Percentiles rank a stretch among this genome's conserved stretches.
These are phyloP conservation scores for Blastocystis hominis DNA, from an alignment of 352 stramenopile species.

Conservation along the genomic window DNA sequence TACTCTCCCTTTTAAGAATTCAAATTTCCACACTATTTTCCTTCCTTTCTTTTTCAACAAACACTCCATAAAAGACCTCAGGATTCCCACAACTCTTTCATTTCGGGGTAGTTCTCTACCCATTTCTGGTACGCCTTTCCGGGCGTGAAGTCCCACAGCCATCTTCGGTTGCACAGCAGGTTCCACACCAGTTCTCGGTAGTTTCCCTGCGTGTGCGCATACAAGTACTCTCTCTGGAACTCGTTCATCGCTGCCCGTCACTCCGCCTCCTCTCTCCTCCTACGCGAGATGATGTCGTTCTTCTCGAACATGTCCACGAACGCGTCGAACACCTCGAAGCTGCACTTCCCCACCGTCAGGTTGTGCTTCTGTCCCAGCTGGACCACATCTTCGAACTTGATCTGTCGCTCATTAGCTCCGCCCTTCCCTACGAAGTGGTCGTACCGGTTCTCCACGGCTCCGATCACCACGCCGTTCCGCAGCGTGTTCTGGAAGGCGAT, in stretches of 20 bases:
- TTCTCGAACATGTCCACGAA: slow-evolving; percentile 41
- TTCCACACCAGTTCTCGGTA: slow-evolving; percentile 3
- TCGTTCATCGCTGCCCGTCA: slow-evolving; percentile 26
- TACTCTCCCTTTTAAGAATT: neutral
- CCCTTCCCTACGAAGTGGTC: neutral
- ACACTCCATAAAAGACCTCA: no score
- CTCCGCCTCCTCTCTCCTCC: neutral
- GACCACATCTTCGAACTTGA: slow-evolving; percentile 11
- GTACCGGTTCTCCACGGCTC: slow-evolving; percentile 19
- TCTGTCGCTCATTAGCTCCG: neutral
- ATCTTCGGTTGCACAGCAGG: neutral
- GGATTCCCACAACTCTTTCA: no score
- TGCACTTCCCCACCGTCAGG: neutral
- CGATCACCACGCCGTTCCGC: slow-evolving; percentile 10
- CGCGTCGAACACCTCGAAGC: neutral
- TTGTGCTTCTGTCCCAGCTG: slow-evolving; percentile 12
- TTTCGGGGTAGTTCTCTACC: no score
- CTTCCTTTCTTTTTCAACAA: no score
- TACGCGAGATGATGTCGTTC: slow-evolving; percentile 1
- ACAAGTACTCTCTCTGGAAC: slow-evolving; percentile 15
- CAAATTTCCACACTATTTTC: no score
- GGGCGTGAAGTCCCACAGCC: neutral
- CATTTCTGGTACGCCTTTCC: no score
- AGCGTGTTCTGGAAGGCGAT: neutral
- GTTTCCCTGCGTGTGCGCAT: slow-evolving; percentile 17